Base-by-base conservation (phyloP, 1,284 basidiomycete genomes). In the Apiotrichum montevideense region DNA sequence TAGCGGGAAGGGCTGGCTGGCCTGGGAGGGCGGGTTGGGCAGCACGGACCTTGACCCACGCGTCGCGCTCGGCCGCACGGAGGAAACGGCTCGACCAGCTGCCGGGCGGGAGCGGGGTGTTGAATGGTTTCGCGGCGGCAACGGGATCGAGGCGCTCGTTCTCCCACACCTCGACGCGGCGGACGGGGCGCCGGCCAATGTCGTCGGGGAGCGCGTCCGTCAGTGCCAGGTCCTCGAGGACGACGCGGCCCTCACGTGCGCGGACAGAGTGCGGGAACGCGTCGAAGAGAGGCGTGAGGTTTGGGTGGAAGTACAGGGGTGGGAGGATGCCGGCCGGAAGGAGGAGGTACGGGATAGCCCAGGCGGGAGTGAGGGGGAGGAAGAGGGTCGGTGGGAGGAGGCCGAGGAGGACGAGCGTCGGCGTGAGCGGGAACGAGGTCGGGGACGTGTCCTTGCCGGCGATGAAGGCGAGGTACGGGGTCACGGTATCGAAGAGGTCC, bases 61-160 rank as follows among this genome's bases (percentile, higher is more conserved):
- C 67, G 5, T 66, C 63, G 51, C 73, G 57, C 59, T 76, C 75
- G 14, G 66, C 67, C 1, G 69, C 63, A 50, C 71, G 57, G 1
- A 76, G 59, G 59, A 64, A 62, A 2, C 64, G 57, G 11, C 63
- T 57, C 2, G 63, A 63, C 70, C 71, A 75, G 3, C 61, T 50
- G 8, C 64, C 59, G 32, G 58, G 42, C 1, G 68, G 63, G 2
- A 66, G 43, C 3, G 57, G 43, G 1, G 50, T 32, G 0, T 46
- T 43, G 3, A 40, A 39, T 10, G 54, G 52, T 52, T 66, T 67
- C 39, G 63, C 55, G 10, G 63, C 64, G 2, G 68, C 46, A 11
- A 61, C 52, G 2, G 74, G 71, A 52, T 77, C 75, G 21, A 76
- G 58, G 8, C 75, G 63, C 57, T 77, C 72, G 53, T 76, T 75